Conservation (phyloP, 441 rosid species). For the Adansonia rubrostipa region DNA sequence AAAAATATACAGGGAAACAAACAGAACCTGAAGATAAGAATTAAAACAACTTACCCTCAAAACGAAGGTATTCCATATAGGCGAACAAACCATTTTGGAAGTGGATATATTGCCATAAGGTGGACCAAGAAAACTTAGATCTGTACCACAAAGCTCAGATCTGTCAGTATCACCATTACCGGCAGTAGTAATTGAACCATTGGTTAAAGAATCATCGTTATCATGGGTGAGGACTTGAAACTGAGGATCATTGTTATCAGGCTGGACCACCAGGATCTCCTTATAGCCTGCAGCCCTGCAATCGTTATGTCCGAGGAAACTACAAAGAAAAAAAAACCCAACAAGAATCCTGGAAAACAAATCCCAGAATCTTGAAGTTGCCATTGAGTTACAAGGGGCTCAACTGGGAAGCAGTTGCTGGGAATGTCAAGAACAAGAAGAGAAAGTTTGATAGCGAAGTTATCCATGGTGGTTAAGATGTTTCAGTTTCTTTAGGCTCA, state of each 20-base stretch:
- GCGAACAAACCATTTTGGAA: slow-evolving; percentile 65
- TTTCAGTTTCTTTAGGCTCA: slow-evolving; percentile 51
- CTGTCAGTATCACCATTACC: slow-evolving; percentile 27
- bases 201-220: not conserved
- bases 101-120: slow-evolving; percentile 74
- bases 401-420: slow-evolving; percentile 22
- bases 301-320: slow-evolving; percentile 30
- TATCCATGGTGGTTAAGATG: slow-evolving; percentile 47
- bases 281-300: slow-evolving; percentile 24
- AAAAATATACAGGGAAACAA: not conserved
- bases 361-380: slow-evolving; percentile 33
- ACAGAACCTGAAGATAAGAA: not conserved
- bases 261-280: slow-evolving; percentile 1
- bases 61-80: slow-evolving; percentile 78
- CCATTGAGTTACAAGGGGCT: slow-evolving; percentile 42
- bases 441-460: slow-evolving; percentile 34
- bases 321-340: slow-evolving; percentile 41
- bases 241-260: not conserved
- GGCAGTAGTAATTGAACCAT: slow-evolving; percentile 15
- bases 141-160: slow-evolving; percentile 61
- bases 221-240: not conserved
- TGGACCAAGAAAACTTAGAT: slow-evolving; percentile 71
- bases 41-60: slow-evolving; percentile 61
- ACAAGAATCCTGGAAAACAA: slow-evolving; percentile 23
- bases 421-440: slow-evolving; percentile 31